Base-by-base conservation (phyloP, 2,329 filamentous ascomycete species). In the Camillea tinctor region DNA sequence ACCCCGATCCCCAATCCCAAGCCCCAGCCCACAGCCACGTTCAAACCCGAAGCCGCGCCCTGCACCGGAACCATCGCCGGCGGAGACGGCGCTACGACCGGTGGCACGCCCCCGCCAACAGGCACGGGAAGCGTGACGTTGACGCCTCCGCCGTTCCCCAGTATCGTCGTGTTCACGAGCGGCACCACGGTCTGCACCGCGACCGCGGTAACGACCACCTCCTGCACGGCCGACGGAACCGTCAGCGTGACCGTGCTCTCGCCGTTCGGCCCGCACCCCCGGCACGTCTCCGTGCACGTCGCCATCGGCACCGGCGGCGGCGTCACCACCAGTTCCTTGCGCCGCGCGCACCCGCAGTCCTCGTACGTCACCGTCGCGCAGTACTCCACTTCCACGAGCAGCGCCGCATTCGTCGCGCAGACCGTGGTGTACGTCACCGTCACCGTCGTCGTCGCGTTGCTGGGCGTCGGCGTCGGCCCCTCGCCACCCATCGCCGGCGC, bases 401-500 rank as follows among this genome's bases (percentile, higher is more conserved):
- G 60, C 2, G 71, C 72, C 0, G 70, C 68, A 61, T 77, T 69
- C 4, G 75, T 75, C 5, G 73, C 64, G 52, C 72, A 75, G 13
- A 77, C 60, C 2, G 72, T 71, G 1, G 72, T 71, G 62, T 74
- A 77, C 0, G 72, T 74, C 2, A 75, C 61, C 0, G 72, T 72
- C n/a, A 71, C 23, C 3, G 67, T 66, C 15, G 62, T 71, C 11
- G 69, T 71, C 22, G 66, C 57, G 36, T 20, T 50, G 15, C n/a
- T 20, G 24, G 50, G 54, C 11, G 54, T 21, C 21, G 54, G 19
- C 7, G 50, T 22, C n/a, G 36, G 21, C 6, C 36, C 52, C 36
- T 17, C 20, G 66, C 71, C 65, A 19, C 69, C 68, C 62, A 70
- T 69, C 1, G 65, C 68, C 1, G 78, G 78, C 0, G 79, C 77